phyloP scores from a whole-genome alignment of 441 rosid genomes.

The Gossypium davidsonii region DNA sequence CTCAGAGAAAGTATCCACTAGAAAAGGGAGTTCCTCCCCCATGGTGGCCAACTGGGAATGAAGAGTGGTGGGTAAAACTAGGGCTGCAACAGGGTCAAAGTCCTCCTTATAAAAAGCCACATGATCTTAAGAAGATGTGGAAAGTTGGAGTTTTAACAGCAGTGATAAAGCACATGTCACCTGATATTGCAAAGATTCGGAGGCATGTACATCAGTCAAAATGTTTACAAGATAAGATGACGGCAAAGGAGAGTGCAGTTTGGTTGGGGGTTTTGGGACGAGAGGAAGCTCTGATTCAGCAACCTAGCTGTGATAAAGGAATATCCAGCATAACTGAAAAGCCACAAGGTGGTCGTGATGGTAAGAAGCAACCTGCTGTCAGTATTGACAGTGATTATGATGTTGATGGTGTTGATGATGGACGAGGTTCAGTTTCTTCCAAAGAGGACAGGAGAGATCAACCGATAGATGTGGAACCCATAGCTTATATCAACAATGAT shows the following conservation, averaged over 20 bases:
- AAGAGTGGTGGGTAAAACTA: slow-evolving; percentile 86
- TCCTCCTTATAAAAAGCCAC: slow-evolving; percentile 92
- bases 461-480: slow-evolving; percentile 28
- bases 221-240: slow-evolving; percentile 98
- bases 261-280: slow-evolving; percentile 88
- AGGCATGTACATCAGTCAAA: slow-evolving; percentile 92
- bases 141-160: slow-evolving; percentile 96
- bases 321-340: slow-evolving; percentile 71
- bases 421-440: slow-evolving; percentile 72
- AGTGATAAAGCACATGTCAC: slow-evolving; percentile 94
- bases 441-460: slow-evolving; percentile 52
- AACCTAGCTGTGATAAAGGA: slow-evolving; percentile 85
- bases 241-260: slow-evolving; percentile 96
- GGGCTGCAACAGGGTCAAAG: slow-evolving; percentile 55
- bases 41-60: slow-evolving; percentile 97
- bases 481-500: slow-evolving; percentile 17
- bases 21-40: slow-evolving; percentile 89
- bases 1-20: slow-evolving; percentile 93
- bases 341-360: slow-evolving; percentile 34
- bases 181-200: slow-evolving; percentile 89
- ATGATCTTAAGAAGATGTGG: slow-evolving; percentile 96
- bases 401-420: slow-evolving; percentile 54
- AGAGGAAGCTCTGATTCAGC: slow-evolving; percentile 68
- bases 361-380: slow-evolving; percentile 39
- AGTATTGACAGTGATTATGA: slow-evolving; percentile 81